A percentile compares a stretch with the other conserved stretches of the same genome.
Conservation (phyloP, 2,329 filamentous ascomycete genomes). For the Neofusicoccum parvum region DNA sequence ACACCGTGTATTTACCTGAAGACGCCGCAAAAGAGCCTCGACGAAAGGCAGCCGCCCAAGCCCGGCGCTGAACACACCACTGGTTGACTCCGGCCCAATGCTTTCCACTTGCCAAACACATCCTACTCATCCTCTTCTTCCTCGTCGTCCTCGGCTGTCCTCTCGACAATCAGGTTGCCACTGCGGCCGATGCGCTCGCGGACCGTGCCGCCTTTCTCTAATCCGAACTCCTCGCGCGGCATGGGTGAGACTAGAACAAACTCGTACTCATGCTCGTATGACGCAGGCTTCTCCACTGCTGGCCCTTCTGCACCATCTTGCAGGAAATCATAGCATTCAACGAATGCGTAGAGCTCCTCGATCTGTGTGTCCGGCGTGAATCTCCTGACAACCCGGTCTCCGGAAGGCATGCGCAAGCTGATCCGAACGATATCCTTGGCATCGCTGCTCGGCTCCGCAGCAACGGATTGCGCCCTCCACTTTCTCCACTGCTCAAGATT, state of each 20-base stretch:
- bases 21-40: slow-evolving; percentile 8
- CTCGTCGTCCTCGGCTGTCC: slow-evolving; percentile 58
- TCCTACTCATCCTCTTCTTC: slow-evolving; percentile 30
- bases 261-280: slow-evolving; percentile 78
- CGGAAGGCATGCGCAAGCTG: slow-evolving; percentile 63
- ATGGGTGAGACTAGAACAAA: slow-evolving; percentile 85
- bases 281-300: slow-evolving; percentile 57
- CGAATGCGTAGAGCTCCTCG: slow-evolving; percentile 93
- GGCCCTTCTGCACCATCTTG: slow-evolving; percentile 41
- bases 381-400: slow-evolving; percentile 73
- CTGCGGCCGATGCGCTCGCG: slow-evolving; percentile 75
- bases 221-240: slow-evolving; percentile 78
- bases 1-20: neutral
- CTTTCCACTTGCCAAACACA: neutral
- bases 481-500: slow-evolving; percentile 72
- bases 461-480: slow-evolving; percentile 73
- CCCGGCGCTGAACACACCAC: neutral
- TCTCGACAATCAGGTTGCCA: slow-evolving; percentile 88
- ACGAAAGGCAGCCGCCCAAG: neutral
- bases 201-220: slow-evolving; percentile 67
- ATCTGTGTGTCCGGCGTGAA: slow-evolving; percentile 71
- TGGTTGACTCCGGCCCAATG: slow-evolving; percentile 13
- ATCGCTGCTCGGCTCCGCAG: slow-evolving; percentile 66
- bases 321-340: slow-evolving; percentile 81
- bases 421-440: slow-evolving; percentile 73